Evolutionary conservation across 345 rosid species (phyloP), one percentile per base, ranked within the genome.

Genomic region (Stellera chamaejasme): DNA sequence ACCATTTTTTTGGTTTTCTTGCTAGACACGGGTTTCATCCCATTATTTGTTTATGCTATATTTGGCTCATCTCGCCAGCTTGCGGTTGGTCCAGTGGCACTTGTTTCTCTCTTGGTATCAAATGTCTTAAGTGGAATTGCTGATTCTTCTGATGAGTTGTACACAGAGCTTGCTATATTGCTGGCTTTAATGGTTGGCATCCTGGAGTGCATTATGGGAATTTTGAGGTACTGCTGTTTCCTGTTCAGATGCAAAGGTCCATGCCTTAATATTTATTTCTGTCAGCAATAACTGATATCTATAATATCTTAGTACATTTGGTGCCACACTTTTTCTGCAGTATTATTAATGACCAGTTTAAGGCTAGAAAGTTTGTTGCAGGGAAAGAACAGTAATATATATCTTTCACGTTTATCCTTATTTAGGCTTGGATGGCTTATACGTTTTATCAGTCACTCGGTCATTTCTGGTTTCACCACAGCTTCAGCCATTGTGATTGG

Each of bases 381-480:
- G 39, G 5, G 39, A 32, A 32, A 32, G 9, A 5, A 8, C 39
- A 32, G 9, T 32, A 32, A 32, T 4, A 5, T 4, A 5, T 4
- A 32, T 32, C 9, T 0, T 8, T 2, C 39, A 32, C 39, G 7
- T 4, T 32, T 32, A 5, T 11, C 19, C 27, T 27, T 67, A 64
- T 58, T 25, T 67, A 94, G 99, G 84, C 97, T 94, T 70, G 99
- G 99, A 56, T 94, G 99, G 99, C 79, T 94, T 61, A 82, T 94
- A 63, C 97, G 99, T 59, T 94, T 94, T 82, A 87, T 94, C 67
- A 90, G 99, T 69, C 99, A 87, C 74, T 86, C 99, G 45, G 99
- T 94, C 63, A 94, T 90, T 64, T 94, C 99, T 75, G 99, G 97
- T 66, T 94, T 94, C 73, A 94, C 97, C 50, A 74, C 77, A 26